These are phyloP conservation scores for Craterostigma plantagineum DNA, from an alignment of 257 asterid genomes.

Conservation along the genomic window DNA sequence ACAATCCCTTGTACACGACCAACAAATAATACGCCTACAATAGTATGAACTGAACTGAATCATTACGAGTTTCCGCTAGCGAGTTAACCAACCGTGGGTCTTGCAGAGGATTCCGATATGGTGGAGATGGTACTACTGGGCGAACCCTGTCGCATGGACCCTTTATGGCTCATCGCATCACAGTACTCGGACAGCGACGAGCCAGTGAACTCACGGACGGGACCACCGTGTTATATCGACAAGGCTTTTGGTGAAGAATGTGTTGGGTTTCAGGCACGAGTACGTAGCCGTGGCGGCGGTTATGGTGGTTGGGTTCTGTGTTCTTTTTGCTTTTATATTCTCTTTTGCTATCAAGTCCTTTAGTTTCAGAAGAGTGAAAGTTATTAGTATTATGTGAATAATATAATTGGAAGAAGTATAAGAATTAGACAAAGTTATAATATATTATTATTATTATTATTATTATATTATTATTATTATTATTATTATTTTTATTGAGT, in stretches of 20 bases:
- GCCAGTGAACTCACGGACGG: slow-evolving; percentile 46
- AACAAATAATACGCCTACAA: too few relatives aligned
- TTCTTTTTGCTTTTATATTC: slow-evolving; percentile 59
- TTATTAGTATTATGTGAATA: too few relatives aligned
- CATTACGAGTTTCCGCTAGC: too few relatives aligned
- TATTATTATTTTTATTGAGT: too few relatives aligned
- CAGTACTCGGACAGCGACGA: slow-evolving; percentile 46
- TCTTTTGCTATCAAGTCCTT: slow-evolving; percentile 70
- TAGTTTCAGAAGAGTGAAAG: slow-evolving; percentile 55
- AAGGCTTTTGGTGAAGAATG: slow-evolving; percentile 28
- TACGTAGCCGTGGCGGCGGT: slow-evolving; percentile 42
- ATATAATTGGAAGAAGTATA: too few relatives aligned
- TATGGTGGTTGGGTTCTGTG: slow-evolving; percentile 64
- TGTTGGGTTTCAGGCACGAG: slow-evolving; percentile 72
- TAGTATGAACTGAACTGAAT: too few relatives aligned
- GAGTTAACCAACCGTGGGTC: too few relatives aligned
- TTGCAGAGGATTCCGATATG: slow-evolving; percentile 74
- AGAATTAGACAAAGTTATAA: too few relatives aligned
- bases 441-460: too few relatives aligned
- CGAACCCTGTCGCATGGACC: slow-evolving; percentile 88
- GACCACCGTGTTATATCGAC: slow-evolving; percentile 18
- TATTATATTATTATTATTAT: too few relatives aligned
- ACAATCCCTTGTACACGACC: too few relatives aligned
- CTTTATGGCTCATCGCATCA: slow-evolving; percentile 69
- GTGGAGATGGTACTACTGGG: slow-evolving; percentile 99